Conservation (phyloP, 257 asterid species). For the Hygrophila difformis region DNA sequence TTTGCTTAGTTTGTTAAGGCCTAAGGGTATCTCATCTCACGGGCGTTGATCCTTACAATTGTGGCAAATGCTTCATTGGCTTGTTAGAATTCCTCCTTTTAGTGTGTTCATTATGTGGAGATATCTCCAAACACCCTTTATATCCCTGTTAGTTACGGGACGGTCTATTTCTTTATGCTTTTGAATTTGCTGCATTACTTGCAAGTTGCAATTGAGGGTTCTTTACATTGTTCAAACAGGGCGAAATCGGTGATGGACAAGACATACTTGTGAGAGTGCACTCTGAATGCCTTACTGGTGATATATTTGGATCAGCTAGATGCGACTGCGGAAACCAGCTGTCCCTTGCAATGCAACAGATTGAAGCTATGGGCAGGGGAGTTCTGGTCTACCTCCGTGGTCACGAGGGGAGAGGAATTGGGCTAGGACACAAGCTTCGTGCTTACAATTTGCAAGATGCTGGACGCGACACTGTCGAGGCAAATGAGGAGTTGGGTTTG, state of each 20-base stretch:
- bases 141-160: too few species aligned
- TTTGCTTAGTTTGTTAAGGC: too few species aligned
- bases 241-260: slow-evolving; percentile 81
- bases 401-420: slow-evolving; percentile 96
- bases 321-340: slow-evolving; percentile 95
- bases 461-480: slow-evolving; percentile 95
- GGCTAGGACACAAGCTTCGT: slow-evolving; percentile 93
- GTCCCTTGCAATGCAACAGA: slow-evolving; percentile 85
- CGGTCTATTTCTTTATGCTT: too few species aligned
- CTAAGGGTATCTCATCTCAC: too few species aligned
- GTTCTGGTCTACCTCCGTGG: slow-evolving; percentile 90
- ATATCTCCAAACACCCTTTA: too few species aligned
- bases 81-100: too few species aligned
- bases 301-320: slow-evolving; percentile 92
- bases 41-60: too few species aligned
- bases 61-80: too few species aligned
- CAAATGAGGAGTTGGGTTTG: slow-evolving; percentile 91
- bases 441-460: slow-evolving; percentile 92
- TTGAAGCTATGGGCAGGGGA: slow-evolving; percentile 90
- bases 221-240: slow-evolving; percentile 40
- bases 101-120: too few species aligned
- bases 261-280: slow-evolving; percentile 92
- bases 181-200: neutral
- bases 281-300: slow-evolving; percentile 97
- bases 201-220: too few species aligned